Conservation (phyloP, 495 filamentous ascomycete species). For the Annulohypoxylon stygium region DNA sequence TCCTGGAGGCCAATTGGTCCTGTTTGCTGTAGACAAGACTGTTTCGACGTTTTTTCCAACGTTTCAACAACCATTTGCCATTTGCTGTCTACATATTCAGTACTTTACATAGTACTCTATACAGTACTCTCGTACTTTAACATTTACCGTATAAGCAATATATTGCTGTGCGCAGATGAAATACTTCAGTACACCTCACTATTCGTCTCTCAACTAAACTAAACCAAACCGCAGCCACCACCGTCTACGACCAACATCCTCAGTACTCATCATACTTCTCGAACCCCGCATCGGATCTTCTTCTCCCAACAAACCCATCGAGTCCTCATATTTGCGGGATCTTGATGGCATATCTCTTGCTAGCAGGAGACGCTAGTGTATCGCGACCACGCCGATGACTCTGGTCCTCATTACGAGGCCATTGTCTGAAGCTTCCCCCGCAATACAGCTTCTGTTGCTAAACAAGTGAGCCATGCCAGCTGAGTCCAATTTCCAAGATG, state of each 20-base stretch:
- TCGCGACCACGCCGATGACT: constrained; percentile 72
- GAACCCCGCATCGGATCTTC: constrained; percentile 26
- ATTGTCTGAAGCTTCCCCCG: constrained; percentile 61
- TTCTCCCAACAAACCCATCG: constrained; percentile 44
- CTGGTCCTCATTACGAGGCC: constrained; percentile 59
- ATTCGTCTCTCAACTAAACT: not conserved
- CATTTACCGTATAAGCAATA: constrained; percentile 22
- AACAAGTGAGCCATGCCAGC: constrained; percentile 63
- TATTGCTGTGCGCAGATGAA: constrained; percentile 37
- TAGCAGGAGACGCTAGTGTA: constrained; percentile 62
- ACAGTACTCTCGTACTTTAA: not conserved
- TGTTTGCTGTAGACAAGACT: constrained; percentile 34
- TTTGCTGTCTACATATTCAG: not conserved
- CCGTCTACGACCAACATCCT: constrained; percentile 8
- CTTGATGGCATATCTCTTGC: constrained; percentile 74
- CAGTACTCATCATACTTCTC: not conserved
- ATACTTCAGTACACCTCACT: constrained; percentile 24
- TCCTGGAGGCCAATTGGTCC: constrained; percentile 44
- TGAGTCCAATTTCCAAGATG: constrained; percentile 59
- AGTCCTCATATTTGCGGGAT: constrained; percentile 52
- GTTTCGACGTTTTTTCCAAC: constrained; percentile 6
- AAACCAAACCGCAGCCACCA: not conserved
- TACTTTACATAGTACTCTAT: not conserved
- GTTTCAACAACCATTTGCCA: not conserved
- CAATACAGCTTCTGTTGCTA: constrained; percentile 52